These are phyloP conservation scores for Aristolochia fimbriata DNA, from an alignment of 164 flowering plant genomes.

Conservation along the genomic window DNA sequence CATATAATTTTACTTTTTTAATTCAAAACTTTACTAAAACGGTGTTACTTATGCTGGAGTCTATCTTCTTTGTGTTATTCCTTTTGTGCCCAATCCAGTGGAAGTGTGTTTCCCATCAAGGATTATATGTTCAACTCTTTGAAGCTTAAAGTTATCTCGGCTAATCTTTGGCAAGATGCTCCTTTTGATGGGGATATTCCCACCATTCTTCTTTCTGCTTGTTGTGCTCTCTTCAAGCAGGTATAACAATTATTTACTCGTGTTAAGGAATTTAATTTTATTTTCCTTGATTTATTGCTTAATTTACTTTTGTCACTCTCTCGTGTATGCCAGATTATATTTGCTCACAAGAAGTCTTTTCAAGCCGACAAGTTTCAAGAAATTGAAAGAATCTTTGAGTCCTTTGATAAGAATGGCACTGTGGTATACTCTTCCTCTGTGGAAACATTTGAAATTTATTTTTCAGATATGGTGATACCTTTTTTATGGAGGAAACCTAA, in stretches of 20 bases:
- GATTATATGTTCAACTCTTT: constrained; percentile 35
- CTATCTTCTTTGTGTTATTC: not conserved
- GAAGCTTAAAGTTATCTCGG: constrained; percentile 52
- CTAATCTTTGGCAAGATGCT: constrained; percentile 46
- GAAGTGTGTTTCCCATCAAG: constrained; percentile 33
- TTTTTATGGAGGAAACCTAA: no score
- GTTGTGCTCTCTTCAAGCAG: constrained; percentile 58
- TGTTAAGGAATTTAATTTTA: not conserved
- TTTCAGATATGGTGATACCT: no score
- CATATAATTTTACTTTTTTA: no score
- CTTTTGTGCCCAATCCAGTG: constrained; percentile 21
- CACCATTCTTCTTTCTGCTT: constrained; percentile 34
- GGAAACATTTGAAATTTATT: no score
- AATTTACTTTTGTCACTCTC: not conserved
- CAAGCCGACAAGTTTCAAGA: constrained; percentile 29
- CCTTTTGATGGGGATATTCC: constrained; percentile 12
- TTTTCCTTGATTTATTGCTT: not conserved
- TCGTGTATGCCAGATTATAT: constrained; percentile 45
- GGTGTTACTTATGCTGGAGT: no score
- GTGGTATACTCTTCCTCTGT: constrained; percentile 20
- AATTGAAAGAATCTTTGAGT: constrained; percentile 33
- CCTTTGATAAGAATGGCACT: constrained; percentile 12
- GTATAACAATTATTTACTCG: constrained; percentile 18
- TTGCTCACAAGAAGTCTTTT: constrained; percentile 66
- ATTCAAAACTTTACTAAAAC: no score